phyloP scores from a whole-genome alignment of 306 rosid species.

The Corylus heterophylla region DNA sequence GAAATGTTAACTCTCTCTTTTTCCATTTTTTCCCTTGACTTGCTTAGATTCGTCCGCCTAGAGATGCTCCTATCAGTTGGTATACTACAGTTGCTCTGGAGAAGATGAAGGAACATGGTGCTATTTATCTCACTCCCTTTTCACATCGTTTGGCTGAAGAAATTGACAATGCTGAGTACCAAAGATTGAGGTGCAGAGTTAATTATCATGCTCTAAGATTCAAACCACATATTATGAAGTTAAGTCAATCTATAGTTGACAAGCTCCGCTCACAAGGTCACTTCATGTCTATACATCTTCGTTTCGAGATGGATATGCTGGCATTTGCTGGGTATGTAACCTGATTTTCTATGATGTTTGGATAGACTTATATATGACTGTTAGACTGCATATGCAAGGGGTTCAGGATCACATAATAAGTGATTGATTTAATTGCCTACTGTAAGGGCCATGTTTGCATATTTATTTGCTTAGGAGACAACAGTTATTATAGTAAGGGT shows the following conservation, averaged over 20 bases:
- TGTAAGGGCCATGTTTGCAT: not conserved
- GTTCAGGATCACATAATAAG: not conserved
- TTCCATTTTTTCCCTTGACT: constrained; percentile 10
- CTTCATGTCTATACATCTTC: constrained; percentile 96
- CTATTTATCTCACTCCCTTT: constrained; percentile 92
- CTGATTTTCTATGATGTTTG: constrained; percentile 7
- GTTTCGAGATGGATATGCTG: constrained; percentile 99
- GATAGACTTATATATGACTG: constrained; percentile 12
- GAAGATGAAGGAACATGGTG: constrained; percentile 92
- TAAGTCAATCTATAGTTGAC: constrained; percentile 89
- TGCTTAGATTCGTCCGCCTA: constrained; percentile 79
- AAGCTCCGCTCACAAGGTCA: constrained; percentile 90
- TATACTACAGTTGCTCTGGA: constrained; percentile 73
- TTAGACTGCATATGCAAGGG: not conserved
- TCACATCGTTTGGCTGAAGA: constrained; percentile 99
- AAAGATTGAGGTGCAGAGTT: constrained; percentile 93
- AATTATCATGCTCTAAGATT: constrained; percentile 94
- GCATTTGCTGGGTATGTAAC: constrained; percentile 93
- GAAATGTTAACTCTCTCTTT: constrained; percentile 15
- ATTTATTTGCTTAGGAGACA: constrained; percentile 1
- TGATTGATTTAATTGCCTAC: constrained; percentile 1
- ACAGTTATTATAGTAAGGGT: not conserved
- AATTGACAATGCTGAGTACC: constrained; percentile 87
- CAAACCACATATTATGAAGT: constrained; percentile 84
- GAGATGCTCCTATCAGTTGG: constrained; percentile 94